A percentile compares a stretch with the other conserved stretches of the same genome.
phyloP scores from a whole-genome alignment of 2,329 filamentous ascomycete species.

The Diaporthe sp. region DNA sequence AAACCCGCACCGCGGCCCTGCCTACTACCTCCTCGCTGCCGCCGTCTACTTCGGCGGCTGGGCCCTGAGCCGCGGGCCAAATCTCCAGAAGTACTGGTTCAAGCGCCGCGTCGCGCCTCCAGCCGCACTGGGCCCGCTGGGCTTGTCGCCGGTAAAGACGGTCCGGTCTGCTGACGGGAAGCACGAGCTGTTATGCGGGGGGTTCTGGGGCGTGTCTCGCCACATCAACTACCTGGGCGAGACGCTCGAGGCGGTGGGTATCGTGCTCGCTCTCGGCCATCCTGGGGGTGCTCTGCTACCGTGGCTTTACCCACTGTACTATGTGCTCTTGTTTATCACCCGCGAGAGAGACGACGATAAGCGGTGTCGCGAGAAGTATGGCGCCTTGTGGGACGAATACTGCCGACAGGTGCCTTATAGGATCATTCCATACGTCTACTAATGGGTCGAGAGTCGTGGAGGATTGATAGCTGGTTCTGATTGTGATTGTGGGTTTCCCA shows the following conservation, averaged over 20 bases:
- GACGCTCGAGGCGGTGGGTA: constrained; percentile 38
- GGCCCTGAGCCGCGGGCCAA: constrained; percentile 34
- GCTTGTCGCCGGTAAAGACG: not conserved
- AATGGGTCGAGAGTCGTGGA: not conserved
- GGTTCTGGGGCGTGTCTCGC: constrained; percentile 35
- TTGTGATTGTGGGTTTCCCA: not conserved
- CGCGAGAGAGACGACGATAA: constrained; percentile 37
- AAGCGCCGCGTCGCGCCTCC: constrained; percentile 9
- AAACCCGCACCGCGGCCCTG: not conserved
- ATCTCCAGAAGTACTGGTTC: constrained; percentile 39
- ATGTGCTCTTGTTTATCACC: constrained; percentile 26
- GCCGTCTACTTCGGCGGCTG: constrained; percentile 33
- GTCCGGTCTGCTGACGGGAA: constrained; percentile 33
- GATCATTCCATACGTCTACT: constrained; percentile 38
- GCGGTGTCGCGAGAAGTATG: constrained; percentile 39
- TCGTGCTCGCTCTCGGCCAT: constrained; percentile 34
- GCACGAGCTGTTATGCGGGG: constrained; percentile 36
- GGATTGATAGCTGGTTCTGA: not conserved
- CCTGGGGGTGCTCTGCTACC: constrained; percentile 6
- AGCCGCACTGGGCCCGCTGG: not conserved
- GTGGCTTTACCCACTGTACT: constrained; percentile 39
- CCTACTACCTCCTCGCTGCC: constrained; percentile 20
- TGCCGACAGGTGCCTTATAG: constrained; percentile 36
- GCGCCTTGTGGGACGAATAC: constrained; percentile 37
- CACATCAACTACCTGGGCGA: constrained; percentile 39